A percentile compares a stretch with the other conserved stretches of the same genome.
These are phyloP conservation scores for Candida sojae DNA, from an alignment of 1,139 yeast genomes.

Conservation along the genomic window DNA sequence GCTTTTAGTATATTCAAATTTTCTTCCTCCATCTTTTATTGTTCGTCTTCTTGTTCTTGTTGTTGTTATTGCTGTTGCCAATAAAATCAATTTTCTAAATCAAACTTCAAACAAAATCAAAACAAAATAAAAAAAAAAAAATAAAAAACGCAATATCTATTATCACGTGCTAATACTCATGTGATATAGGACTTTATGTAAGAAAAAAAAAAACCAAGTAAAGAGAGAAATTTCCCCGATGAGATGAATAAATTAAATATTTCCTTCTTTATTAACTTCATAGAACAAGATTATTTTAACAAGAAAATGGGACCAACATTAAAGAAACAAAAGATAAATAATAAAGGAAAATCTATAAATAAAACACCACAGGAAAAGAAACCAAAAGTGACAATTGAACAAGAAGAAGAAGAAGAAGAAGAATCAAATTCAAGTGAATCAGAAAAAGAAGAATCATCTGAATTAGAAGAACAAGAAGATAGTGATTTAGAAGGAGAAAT, in stretches of 20 bases:
- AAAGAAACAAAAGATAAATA: conserved; percentile 13
- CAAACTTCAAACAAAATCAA: conserved; percentile 1
- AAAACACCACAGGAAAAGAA: conserved; percentile 5
- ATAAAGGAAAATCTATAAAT: conserved; percentile 7
- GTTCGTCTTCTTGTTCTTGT: background rate
- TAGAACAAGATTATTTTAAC: background rate
- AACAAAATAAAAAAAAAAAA: background rate
- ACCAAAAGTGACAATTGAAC: conserved; percentile 5
- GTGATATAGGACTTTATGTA: background rate
- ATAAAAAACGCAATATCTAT: background rate
- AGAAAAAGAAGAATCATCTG: conserved; percentile 13
- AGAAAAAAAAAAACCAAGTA: background rate
- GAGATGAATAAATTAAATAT: background rate
- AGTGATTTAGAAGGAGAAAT: conserved; percentile 13
- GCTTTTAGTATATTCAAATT: background rate
- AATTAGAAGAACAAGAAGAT: conserved; percentile 10
- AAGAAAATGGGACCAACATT: conserved; percentile 8
- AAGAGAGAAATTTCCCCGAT: background rate
- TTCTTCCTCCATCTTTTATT: background rate
- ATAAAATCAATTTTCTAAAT: background rate
- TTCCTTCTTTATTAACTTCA: background rate
- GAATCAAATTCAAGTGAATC: conserved; percentile 3
- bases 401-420: conserved; percentile 3
- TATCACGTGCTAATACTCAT: background rate
- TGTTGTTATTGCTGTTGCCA: background rate